These are phyloP conservation scores for Cornus suecica DNA, from an alignment of 148 eudicot genomes.

Conservation along the genomic window DNA sequence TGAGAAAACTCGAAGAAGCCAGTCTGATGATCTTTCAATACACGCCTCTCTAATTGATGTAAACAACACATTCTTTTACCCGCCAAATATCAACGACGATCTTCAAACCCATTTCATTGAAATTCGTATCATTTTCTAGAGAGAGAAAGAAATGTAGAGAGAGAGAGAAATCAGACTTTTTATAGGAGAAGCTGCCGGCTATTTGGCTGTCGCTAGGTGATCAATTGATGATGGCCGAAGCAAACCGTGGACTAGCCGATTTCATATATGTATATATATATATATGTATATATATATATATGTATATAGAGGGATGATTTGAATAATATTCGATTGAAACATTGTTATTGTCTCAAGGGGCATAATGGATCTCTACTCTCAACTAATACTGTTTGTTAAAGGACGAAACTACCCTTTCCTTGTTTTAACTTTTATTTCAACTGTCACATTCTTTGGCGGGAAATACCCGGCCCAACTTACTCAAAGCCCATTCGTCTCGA, in stretches of 20 bases:
- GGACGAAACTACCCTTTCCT: neutral
- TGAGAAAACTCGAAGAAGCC: neutral
- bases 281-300: neutral
- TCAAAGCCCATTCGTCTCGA: neutral
- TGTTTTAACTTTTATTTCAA: neutral
- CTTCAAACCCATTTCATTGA: neutral
- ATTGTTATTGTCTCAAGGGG: neutral
- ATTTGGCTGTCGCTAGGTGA: neutral
- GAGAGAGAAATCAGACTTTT: constrained; percentile 12
- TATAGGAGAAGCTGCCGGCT: constrained; percentile 15
- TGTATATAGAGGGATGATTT: neutral
- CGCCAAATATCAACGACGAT: neutral
- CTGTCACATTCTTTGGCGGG: neutral
- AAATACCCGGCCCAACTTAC: neutral
- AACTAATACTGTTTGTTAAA: no score
- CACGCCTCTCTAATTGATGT: neutral
- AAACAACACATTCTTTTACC: neutral
- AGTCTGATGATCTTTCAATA: neutral
- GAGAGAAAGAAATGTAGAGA: constrained; percentile 1
- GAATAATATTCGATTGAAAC: neutral
- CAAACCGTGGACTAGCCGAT: neutral
- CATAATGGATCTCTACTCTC: no score
- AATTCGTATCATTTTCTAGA: neutral
- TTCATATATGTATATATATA: neutral
- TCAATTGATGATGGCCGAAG: neutral